These are phyloP conservation scores for Comarum palustre DNA, from an alignment of 306 rosid species.

Conservation along the genomic window DNA sequence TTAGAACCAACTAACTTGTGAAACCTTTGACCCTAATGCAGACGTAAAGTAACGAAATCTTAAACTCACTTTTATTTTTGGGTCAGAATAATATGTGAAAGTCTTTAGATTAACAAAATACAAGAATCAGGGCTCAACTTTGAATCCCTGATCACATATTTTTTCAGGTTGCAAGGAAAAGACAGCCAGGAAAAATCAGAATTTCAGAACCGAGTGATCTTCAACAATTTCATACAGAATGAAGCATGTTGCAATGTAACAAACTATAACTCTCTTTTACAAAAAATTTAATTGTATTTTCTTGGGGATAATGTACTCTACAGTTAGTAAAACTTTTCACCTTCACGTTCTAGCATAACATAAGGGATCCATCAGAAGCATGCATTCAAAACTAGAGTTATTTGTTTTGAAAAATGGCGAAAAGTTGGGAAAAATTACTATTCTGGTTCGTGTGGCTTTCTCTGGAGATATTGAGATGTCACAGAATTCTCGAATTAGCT, in stretches of 20 bases:
- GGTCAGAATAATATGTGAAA: not conserved
- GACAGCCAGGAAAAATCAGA: not conserved
- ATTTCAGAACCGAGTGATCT: not conserved
- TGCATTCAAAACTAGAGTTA: not conserved
- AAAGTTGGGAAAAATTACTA: constrained; percentile 49
- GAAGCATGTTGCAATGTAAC: not conserved
- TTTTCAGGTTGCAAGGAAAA: not conserved
- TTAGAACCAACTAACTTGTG: not conserved
- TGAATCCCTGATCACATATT: not conserved
- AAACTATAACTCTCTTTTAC: not conserved
- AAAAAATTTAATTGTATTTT: not conserved
- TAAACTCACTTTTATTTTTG: no score
- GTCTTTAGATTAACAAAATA: not conserved
- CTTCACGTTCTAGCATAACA: not conserved
- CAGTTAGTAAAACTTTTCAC: not conserved
- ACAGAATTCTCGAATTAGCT: constrained; percentile 80
- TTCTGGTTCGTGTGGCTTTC: constrained; percentile 70
- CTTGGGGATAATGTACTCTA: not conserved
- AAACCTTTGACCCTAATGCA: not conserved
- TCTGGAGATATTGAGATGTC: constrained; percentile 49
- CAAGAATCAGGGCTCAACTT: not conserved
- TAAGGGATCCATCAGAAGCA: not conserved
- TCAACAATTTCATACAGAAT: not conserved
- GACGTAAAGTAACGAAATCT: not conserved
- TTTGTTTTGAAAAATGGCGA: not conserved